Evolutionary conservation across 176 grass and related monocot genomes (phyloP), one percentile per base, ranked within the genome.

Genomic region (Cymbopogon citratus): DNA sequence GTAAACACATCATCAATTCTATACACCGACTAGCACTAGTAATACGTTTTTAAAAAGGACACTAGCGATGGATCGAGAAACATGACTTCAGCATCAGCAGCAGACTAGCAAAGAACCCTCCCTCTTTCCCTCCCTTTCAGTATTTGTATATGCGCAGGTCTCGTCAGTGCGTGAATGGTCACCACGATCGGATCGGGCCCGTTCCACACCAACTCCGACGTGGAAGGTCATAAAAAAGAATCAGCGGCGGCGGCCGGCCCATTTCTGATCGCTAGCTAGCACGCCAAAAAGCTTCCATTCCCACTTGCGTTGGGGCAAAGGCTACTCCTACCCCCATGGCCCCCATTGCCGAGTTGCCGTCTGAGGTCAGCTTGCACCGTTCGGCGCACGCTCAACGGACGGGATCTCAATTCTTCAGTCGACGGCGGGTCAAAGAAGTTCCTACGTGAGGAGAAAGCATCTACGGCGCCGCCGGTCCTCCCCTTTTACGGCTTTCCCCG

Each of bases 361-460:
- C 31, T 51, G 44, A 27, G 15, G 33, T 75, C 62, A 66, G 11
- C n/a, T 18, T 59, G 35, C 34, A 23, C 0, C 52, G 52, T n/a
- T 28, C 12, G 69, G 46, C 61, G 43, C 77, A 43, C 60, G 19
- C 46, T 86, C 70, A 70, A 75, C 77, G 62, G 85, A 86, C 56
- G 41, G 66, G 27, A 70, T 78, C 54, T 24, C 31, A 33, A 33
- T 33, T 33, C 31, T 33, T 33, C 1, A 33, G 31, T 1, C 31
- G 31, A 33, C 3, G 31, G 31, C 31, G n/a, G n/a, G n/a, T n/a
- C n/a, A n/a, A n/a, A n/a, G n/a, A n/a, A n/a, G n/a, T n/a, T n/a
- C n/a, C n/a, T n/a, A n/a, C n/a, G n/a, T n/a, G n/a, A n/a, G n/a
- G n/a, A n/a, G n/a, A n/a, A n/a, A n/a, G n/a, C n/a, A n/a, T n/a